These are phyloP conservation scores for Chalciporus sp. DNA, from an alignment of 1,284 basidiomycete species.

Conservation along the genomic window DNA sequence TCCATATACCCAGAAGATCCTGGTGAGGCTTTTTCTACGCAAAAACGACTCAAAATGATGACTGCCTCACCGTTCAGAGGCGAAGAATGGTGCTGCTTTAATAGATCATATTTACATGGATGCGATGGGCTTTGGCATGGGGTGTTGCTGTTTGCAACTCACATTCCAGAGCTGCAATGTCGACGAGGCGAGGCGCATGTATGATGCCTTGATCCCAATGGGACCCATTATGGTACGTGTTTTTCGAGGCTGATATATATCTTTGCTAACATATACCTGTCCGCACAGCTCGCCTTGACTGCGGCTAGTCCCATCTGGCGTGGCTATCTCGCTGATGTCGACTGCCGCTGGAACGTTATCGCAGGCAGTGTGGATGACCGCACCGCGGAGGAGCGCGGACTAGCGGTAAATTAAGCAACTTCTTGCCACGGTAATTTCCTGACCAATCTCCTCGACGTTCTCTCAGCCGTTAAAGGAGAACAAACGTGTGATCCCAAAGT, in stretches of 20 bases:
- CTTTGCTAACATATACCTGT: constrained; percentile 14
- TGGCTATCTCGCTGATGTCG: constrained; percentile 94
- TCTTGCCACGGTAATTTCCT: constrained; percentile 4
- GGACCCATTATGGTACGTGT: constrained; percentile 87
- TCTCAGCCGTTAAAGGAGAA: constrained; percentile 75
- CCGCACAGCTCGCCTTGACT: constrained; percentile 81
- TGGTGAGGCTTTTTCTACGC: constrained; percentile 44
- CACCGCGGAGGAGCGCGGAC: constrained; percentile 90
- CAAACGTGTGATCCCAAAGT: constrained; percentile 87
- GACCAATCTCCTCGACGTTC: constrained; percentile 4
- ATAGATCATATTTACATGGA: constrained; percentile 97
- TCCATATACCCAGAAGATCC: constrained; percentile 78
- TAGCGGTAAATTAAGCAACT: constrained; percentile 55
- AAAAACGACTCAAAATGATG: constrained; percentile 7
- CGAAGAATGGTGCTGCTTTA: constrained; percentile 84
- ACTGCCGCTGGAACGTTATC: constrained; percentile 98
- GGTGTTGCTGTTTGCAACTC: constrained; percentile 96
- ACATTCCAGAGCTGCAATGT: constrained; percentile 98
- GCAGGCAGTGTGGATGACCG: constrained; percentile 97
- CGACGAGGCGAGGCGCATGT: constrained; percentile 87
- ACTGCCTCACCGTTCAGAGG: constrained; percentile 55
- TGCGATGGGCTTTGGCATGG: constrained; percentile 99
- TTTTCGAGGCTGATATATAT: not conserved
- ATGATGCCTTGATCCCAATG: constrained; percentile 93
- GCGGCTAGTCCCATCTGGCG: constrained; percentile 95